Percentiles rank a stretch among this genome's conserved stretches.
phyloP scores from a whole-genome alignment of 1,139 yeast species.

The Geotrichum carabidarum region DNA sequence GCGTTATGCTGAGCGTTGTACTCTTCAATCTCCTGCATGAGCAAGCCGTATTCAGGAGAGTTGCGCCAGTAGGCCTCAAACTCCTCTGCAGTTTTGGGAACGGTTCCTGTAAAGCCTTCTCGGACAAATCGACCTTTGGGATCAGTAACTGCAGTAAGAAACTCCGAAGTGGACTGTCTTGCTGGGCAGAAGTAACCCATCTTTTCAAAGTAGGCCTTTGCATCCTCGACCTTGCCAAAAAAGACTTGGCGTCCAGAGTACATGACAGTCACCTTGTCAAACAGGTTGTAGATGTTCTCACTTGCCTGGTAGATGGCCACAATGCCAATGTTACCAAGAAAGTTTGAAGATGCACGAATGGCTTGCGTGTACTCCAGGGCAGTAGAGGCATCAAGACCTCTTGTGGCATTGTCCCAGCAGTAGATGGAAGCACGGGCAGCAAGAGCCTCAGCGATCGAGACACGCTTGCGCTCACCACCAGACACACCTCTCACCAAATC shows the following conservation, averaged over 20 bases:
- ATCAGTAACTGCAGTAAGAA: slow-evolving; percentile 59
- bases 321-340: slow-evolving; percentile 51
- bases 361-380: slow-evolving; percentile 61
- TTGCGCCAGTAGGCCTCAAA: slow-evolving; percentile 51
- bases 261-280: slow-evolving; percentile 57
- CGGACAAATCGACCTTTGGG: slow-evolving; percentile 44
- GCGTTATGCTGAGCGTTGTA: slow-evolving; percentile 41
- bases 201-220: slow-evolving; percentile 48
- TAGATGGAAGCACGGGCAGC: slow-evolving; percentile 53
- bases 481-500: slow-evolving; percentile 56
- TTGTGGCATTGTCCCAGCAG: slow-evolving; percentile 67
- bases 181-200: slow-evolving; percentile 59
- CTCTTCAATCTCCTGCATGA: slow-evolving; percentile 40
- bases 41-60: slow-evolving; percentile 44
- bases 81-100: slow-evolving; percentile 52
- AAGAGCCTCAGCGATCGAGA: slow-evolving; percentile 54
- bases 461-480: slow-evolving; percentile 59
- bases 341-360: slow-evolving; percentile 52
- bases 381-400: slow-evolving; percentile 67
- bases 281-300: slow-evolving; percentile 54
- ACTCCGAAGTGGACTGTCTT: slow-evolving; percentile 57
- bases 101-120: slow-evolving; percentile 37
- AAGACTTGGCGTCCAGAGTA: slow-evolving; percentile 54
- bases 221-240: slow-evolving; percentile 50
- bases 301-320: slow-evolving; percentile 59